Percentiles rank a stretch among this genome's conserved stretches.
Conservation (phyloP, 2,329 filamentous ascomycete genomes). For the Alternaria angustiovoidea region DNA sequence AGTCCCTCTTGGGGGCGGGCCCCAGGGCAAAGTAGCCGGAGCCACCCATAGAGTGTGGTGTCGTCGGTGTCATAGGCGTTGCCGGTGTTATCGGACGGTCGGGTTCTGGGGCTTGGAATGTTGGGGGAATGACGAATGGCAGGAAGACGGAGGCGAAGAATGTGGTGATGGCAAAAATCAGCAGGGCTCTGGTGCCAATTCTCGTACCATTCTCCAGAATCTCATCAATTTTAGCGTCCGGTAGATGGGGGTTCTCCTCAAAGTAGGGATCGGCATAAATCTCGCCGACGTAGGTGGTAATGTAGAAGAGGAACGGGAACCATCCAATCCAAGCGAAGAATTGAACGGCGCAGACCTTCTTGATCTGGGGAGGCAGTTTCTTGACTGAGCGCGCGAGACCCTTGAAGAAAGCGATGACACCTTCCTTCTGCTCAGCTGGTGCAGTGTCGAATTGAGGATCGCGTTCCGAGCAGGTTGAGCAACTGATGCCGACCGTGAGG, state of each 20-base stretch:
- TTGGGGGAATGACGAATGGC: slow-evolving; percentile 84
- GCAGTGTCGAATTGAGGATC: slow-evolving; percentile 78
- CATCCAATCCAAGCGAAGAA: slow-evolving; percentile 90
- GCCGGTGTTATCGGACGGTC: slow-evolving; percentile 51
- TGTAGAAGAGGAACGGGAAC: slow-evolving; percentile 96
- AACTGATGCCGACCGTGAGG: slow-evolving; percentile 75
- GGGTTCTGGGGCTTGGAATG: slow-evolving; percentile 65
- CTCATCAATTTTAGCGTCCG: slow-evolving; percentile 75
- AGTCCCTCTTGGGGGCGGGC: slow-evolving; percentile 25
- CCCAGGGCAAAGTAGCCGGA: slow-evolving; percentile 46
- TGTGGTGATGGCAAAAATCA: slow-evolving; percentile 87
- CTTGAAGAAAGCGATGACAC: slow-evolving; percentile 80
- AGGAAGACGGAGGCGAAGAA: slow-evolving; percentile 82
- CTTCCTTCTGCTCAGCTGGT: slow-evolving; percentile 61
- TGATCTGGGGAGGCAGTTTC: slow-evolving; percentile 81
- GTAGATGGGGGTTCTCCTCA: slow-evolving; percentile 78
- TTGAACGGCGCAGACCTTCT: slow-evolving; percentile 72
- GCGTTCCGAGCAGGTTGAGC: slow-evolving; percentile 74
- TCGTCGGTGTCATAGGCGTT: slow-evolving; percentile 48
- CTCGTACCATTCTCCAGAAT: slow-evolving; percentile 87
- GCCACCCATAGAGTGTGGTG: slow-evolving; percentile 43
- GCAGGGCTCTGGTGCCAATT: slow-evolving; percentile 85
- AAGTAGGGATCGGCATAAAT: slow-evolving; percentile 89
- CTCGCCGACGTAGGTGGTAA: slow-evolving; percentile 91
- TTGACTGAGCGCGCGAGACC: slow-evolving; percentile 79